A percentile compares a stretch with the other conserved stretches of the same genome.
These are phyloP conservation scores for Salix dunnii DNA, from an alignment of 345 rosid genomes.

Conservation along the genomic window DNA sequence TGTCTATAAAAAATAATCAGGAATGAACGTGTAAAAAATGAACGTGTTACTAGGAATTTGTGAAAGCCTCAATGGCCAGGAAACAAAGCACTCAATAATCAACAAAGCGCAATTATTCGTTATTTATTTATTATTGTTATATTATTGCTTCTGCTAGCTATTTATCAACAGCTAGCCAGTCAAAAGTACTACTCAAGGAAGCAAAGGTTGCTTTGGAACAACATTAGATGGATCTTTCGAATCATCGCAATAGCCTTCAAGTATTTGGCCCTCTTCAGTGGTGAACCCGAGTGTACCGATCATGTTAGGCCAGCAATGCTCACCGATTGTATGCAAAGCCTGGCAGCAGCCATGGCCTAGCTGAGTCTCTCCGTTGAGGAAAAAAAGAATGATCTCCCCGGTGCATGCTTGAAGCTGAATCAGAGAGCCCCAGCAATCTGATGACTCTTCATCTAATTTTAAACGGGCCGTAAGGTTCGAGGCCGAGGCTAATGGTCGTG, in stretches of 20 bases:
- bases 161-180: background rate
- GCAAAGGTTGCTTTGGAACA: background rate
- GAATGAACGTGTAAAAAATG: too few species aligned
- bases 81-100: too few species aligned
- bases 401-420: constrained; percentile 73
- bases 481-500: background rate
- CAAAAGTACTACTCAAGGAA: background rate
- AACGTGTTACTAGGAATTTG: too few species aligned
- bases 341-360: constrained; percentile 58
- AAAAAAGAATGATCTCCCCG: constrained; percentile 66
- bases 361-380: constrained; percentile 67
- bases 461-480: constrained; percentile 27
- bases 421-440: constrained; percentile 70
- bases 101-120: too few species aligned
- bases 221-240: background rate
- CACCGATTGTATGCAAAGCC: constrained; percentile 50
- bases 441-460: constrained; percentile 43
- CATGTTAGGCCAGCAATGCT: constrained; percentile 64
- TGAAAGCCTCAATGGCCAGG: too few species aligned
- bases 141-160: background rate
- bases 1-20: too few species aligned
- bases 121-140: too few species aligned
- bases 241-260: constrained; percentile 57
- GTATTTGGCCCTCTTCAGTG: constrained; percentile 55
- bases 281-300: constrained; percentile 58